Percentiles rank a stretch among this genome's conserved stretches.
Conservation (phyloP, 495 filamentous ascomycete genomes). For the Achaetomiella virescens region DNA sequence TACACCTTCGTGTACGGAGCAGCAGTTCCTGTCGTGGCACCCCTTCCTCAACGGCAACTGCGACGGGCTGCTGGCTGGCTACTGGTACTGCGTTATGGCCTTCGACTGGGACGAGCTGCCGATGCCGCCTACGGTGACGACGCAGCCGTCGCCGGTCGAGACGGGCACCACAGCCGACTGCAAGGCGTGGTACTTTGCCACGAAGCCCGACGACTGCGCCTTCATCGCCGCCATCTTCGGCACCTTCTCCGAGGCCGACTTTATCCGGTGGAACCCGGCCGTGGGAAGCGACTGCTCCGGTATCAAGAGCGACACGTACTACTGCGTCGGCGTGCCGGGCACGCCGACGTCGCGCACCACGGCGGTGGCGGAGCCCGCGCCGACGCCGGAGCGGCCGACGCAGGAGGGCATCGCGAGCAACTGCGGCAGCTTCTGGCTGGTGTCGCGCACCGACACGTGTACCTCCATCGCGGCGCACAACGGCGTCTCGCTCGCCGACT, state of each 20-base stretch:
- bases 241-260: neutral
- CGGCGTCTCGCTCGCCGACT: neutral
- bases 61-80: neutral
- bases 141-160: neutral
- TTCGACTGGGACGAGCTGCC: neutral
- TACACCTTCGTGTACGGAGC: neutral
- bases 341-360: neutral
- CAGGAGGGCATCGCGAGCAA: neutral
- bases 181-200: neutral
- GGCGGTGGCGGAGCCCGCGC: neutral
- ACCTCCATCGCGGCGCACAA: neutral
- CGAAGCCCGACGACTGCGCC: neutral
- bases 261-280: neutral
- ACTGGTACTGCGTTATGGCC: constrained; percentile 1
- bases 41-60: neutral
- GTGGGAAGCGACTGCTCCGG: neutral
- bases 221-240: neutral
- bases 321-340: neutral
- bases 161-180: no score
- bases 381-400: neutral
- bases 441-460: neutral
- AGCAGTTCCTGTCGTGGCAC: neutral
- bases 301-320: neutral
- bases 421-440: neutral
- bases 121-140: neutral